Conservation (phyloP, 2,329 filamentous ascomycete species). For the Blumeria hordei region DNA sequence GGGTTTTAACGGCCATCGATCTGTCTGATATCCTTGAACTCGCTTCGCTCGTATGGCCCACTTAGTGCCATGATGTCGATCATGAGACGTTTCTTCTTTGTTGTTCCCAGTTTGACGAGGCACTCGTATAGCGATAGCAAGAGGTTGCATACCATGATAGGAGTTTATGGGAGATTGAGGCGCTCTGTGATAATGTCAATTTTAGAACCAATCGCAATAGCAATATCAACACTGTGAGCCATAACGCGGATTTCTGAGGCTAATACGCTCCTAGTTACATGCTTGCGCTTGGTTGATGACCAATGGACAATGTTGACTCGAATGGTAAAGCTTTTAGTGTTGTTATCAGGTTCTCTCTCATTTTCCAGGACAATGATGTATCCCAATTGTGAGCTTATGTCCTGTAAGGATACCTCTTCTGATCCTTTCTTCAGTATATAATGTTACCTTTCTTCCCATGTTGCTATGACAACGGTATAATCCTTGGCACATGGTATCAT, state of each 20-base stretch:
- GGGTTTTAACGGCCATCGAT: neutral
- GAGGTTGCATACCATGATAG: neutral
- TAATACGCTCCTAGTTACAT: neutral
- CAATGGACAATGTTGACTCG: neutral
- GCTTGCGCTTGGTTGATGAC: neutral
- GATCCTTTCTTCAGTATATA: too few species aligned
- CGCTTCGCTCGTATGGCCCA: constrained; percentile 1
- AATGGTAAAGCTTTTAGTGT: constrained; percentile 2
- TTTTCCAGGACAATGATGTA: neutral
- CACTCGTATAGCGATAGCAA: neutral
- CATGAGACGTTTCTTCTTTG: constrained; percentile 1
- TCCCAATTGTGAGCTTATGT: constrained; percentile 3
- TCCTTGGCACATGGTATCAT: too few species aligned
- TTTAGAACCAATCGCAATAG: neutral
- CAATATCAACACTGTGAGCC: neutral
- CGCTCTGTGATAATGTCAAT: constrained; percentile 1
- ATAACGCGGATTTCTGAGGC: neutral
- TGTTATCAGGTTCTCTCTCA: neutral
- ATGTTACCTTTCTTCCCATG: too few species aligned
- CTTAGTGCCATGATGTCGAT: constrained; percentile 2
- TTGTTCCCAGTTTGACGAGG: too few species aligned
- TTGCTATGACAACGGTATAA: too few species aligned
- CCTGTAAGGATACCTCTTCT: too few species aligned
- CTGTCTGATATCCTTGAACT: neutral
- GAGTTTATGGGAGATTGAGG: neutral